Conservation (phyloP, 331 rosid genomes). For the Quercus tomentella region DNA sequence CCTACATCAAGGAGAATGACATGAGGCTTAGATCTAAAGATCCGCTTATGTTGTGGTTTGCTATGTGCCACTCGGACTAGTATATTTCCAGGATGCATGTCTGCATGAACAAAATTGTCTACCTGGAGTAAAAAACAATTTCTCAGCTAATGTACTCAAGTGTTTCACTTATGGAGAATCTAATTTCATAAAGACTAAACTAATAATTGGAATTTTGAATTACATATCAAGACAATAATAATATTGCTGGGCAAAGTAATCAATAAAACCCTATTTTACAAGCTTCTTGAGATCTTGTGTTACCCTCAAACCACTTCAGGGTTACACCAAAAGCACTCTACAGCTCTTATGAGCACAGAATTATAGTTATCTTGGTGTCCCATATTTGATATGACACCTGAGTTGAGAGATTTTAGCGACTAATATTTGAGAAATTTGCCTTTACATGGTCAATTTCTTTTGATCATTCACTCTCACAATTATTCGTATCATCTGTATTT, state of each 20-base stretch:
- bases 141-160: conserved; percentile 21
- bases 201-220: not conserved
- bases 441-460: not conserved
- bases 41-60: conserved; percentile 35
- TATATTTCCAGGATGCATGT: conserved; percentile 92
- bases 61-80: conserved; percentile 49
- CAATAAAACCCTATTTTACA: not conserved
- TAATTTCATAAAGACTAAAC: not conserved
- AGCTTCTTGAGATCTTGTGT: not conserved
- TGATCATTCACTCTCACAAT: not conserved
- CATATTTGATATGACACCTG: not conserved
- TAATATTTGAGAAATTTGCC: not conserved
- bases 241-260: not conserved
- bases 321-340: not conserved
- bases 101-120: conserved; percentile 85
- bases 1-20: conserved; percentile 91
- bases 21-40: conserved; percentile 68
- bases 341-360: not conserved
- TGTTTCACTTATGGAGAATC: conserved; percentile 10
- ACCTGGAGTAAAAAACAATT: conserved; percentile 45
- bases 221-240: not conserved
- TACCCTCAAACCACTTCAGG: not conserved
- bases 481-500: not conserved
- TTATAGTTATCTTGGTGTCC: not conserved
- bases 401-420: not conserved